phyloP scores from a whole-genome alignment of 2,329 filamentous ascomycete species.

The Laburnicola sp. region DNA sequence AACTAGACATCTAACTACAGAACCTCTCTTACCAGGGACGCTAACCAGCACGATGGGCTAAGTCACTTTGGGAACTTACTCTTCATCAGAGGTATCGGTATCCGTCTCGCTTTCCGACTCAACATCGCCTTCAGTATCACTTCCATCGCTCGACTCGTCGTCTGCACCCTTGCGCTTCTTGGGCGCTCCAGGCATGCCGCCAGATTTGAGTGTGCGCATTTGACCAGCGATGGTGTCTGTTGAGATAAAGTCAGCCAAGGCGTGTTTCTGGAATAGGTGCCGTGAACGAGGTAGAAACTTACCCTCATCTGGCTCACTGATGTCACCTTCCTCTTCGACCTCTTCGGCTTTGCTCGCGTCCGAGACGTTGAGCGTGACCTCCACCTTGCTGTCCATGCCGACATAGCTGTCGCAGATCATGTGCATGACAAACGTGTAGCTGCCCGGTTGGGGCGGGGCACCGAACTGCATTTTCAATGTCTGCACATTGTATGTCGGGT shows the following conservation, averaged over 20 bases:
- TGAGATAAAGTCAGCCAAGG: conserved; percentile 26
- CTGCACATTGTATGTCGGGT: conserved; percentile 91
- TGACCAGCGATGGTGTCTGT: conserved; percentile 86
- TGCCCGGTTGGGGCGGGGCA: conserved; percentile 85
- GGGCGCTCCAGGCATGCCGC: conserved; percentile 52
- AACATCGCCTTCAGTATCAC: conserved; percentile 67
- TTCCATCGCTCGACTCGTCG: conserved; percentile 64
- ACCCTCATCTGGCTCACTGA: conserved; percentile 98
- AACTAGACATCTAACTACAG: background rate
- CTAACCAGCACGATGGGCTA: too few relatives aligned
- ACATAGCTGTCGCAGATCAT: conserved; percentile 93
- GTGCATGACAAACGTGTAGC: conserved; percentile 94
- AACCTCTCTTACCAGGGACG: background rate
- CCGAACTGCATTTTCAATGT: conserved; percentile 97
- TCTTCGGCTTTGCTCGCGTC: conserved; percentile 82
- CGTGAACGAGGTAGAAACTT: conserved; percentile 46
- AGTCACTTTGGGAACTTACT: conserved; percentile 26
- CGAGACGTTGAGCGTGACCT: conserved; percentile 86
- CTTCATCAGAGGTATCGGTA: conserved; percentile 48
- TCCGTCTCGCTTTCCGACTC: conserved; percentile 55
- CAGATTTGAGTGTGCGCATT: conserved; percentile 84
- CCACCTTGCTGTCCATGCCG: conserved; percentile 88
- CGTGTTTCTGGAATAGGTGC: conserved; percentile 3
- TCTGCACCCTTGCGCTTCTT: conserved; percentile 64
- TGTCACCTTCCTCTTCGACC: conserved; percentile 86